Evolutionary conservation across 129 eudicot genomes (phyloP).

Genomic region (Dittrichia graveolens): DNA sequence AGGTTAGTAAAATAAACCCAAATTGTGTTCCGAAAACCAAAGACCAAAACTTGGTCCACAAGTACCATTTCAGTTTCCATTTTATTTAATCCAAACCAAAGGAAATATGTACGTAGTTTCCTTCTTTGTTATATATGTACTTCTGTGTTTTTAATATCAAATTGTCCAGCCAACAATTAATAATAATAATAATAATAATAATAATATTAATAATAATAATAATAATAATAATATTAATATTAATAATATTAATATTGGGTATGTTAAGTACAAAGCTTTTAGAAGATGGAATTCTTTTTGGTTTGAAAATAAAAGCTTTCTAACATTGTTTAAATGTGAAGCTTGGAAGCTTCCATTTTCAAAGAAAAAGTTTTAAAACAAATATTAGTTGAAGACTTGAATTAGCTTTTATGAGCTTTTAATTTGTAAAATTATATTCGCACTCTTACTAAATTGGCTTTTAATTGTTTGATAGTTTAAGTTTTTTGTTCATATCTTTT

Average conservation of each 20-base stretch:
- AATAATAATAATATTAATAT: neutral
- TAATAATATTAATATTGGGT: neutral
- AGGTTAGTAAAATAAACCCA: slow-evolving; percentile 20
- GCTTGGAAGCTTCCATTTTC: no score
- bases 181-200: neutral
- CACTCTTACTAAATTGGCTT: no score
- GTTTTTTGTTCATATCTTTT: no score
- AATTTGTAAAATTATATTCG: no score
- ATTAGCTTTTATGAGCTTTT: no score
- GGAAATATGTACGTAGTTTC: neutral
- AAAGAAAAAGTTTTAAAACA: no score
- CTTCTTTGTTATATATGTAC: neutral
- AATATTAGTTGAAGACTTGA: no score
- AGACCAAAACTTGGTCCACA: slow-evolving; percentile 21
- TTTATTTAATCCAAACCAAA: neutral
- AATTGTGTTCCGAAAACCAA: neutral
- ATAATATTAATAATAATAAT: neutral
- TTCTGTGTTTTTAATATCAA: neutral
- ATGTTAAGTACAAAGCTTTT: no score
- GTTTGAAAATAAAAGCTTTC: no score
- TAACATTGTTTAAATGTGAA: no score
- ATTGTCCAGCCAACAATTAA: neutral
- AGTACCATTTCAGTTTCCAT: neutral
- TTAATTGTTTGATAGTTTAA: no score
- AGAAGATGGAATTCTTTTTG: no score